A percentile compares a stretch with the other conserved stretches of the same genome.
Evolutionary conservation across 495 filamentous ascomycete species (phyloP).

Genomic region (Tuber brumale): DNA sequence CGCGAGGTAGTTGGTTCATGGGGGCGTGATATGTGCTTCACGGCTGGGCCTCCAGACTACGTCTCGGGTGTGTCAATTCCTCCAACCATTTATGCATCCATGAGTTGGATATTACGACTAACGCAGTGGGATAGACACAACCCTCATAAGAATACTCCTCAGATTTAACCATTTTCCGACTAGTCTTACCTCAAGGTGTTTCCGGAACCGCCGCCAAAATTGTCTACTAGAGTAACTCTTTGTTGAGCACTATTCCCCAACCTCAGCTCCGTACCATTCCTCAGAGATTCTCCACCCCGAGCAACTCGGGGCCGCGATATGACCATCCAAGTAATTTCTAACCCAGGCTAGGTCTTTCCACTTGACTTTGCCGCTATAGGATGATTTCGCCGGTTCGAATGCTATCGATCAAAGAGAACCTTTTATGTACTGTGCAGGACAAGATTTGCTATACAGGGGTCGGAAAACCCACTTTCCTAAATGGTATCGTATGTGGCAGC

Average conservation of each 20-base stretch:
- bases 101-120: neutral
- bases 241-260: neutral
- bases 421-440: neutral
- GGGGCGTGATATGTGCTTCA: neutral
- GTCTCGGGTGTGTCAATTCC: neutral
- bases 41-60: neutral
- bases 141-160: neutral
- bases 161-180: neutral
- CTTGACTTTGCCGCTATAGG: neutral
- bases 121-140: neutral
- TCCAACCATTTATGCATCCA: neutral
- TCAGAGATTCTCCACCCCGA: neutral
- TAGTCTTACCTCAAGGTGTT: conserved; percentile 1
- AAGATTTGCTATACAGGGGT: neutral
- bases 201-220: neutral
- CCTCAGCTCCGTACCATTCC: neutral
- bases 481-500: neutral
- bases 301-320: neutral
- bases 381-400: neutral
- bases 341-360: neutral
- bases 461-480: neutral
- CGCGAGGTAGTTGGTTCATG: neutral
- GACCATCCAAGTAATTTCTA: neutral
- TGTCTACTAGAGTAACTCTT: neutral
- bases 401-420: neutral